Conservation (phyloP, 2,329 filamentous ascomycete genomes). For the Penicillium sp. region DNA sequence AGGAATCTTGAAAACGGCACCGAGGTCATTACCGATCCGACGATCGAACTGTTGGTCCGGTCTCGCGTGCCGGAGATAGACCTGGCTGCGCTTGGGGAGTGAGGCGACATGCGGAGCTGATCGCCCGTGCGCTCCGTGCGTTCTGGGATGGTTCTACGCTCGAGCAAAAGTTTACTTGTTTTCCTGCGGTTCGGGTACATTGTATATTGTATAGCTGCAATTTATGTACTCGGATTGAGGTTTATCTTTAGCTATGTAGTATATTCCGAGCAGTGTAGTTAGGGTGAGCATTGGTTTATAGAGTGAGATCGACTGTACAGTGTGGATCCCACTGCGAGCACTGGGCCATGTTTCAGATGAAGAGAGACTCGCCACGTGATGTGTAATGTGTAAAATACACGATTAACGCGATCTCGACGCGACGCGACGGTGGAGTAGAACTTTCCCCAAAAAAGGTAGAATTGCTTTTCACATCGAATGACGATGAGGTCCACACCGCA, state of each 20-base stretch:
- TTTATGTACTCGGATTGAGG: no score
- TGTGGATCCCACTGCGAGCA: background rate
- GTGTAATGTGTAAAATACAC: background rate
- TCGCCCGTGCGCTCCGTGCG: background rate
- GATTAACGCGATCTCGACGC: background rate
- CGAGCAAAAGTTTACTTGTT: background rate
- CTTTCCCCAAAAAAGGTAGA: conserved; percentile 3
- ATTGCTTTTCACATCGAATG: conserved; percentile 1
- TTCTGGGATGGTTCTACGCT: no score
- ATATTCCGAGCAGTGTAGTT: no score
- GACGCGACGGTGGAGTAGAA: conserved; percentile 2
- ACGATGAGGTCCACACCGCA: conserved; percentile 6
- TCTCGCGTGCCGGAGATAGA: conserved; percentile 25
- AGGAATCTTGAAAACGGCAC: conserved; percentile 44
- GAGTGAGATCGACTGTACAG: background rate
- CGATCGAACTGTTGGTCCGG: conserved; percentile 25
- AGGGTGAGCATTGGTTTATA: background rate
- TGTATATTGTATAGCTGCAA: background rate
- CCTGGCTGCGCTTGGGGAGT: conserved; percentile 19
- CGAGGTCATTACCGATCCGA: conserved; percentile 37
- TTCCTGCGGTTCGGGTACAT: background rate
- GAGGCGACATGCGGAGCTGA: background rate
- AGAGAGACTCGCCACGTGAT: background rate
- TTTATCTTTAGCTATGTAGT: no score
- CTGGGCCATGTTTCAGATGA: background rate